Evolutionary conservation across 345 rosid species (phyloP).

Genomic region (Salix arbutifolia): DNA sequence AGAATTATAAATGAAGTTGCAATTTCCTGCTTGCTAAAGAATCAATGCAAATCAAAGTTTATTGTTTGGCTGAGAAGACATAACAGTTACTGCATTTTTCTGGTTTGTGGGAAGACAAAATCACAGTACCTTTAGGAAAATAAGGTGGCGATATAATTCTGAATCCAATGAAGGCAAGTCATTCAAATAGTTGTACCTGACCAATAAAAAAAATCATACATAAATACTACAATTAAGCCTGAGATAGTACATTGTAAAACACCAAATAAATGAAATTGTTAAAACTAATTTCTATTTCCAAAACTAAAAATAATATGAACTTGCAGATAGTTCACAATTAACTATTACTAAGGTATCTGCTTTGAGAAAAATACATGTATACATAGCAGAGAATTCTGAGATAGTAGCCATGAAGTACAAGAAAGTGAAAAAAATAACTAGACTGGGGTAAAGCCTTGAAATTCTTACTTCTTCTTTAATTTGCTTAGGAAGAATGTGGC

Average conservation of each 20-base stretch:
- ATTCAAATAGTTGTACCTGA: constrained; percentile 87
- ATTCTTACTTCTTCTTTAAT: constrained; percentile 78
- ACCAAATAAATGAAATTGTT: background rate
- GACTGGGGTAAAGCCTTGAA: constrained; percentile 1
- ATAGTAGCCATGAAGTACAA: background rate
- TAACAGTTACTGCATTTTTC: background rate
- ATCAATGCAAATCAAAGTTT: background rate
- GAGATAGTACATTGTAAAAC: background rate
- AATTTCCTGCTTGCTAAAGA: background rate
- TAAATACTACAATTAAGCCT: background rate
- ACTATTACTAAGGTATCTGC: background rate
- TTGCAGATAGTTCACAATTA: background rate
- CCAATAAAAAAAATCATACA: constrained; percentile 1
- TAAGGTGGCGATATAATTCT: constrained; percentile 93
- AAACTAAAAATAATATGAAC: background rate
- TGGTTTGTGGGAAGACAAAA: background rate
- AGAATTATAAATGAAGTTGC: background rate
- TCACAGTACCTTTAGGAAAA: constrained; percentile 78
- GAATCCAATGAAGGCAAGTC: constrained; percentile 98
- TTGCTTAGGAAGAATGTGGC: constrained; percentile 99
- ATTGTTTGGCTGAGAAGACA: background rate
- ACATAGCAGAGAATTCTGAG: background rate
- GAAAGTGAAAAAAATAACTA: background rate
- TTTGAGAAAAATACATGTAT: background rate
- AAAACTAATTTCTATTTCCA: background rate